A percentile compares a stretch with the other conserved stretches of the same genome.
Evolutionary conservation across 2,329 filamentous ascomycete genomes (phyloP).

Genomic region (Onygenales sp.): DNA sequence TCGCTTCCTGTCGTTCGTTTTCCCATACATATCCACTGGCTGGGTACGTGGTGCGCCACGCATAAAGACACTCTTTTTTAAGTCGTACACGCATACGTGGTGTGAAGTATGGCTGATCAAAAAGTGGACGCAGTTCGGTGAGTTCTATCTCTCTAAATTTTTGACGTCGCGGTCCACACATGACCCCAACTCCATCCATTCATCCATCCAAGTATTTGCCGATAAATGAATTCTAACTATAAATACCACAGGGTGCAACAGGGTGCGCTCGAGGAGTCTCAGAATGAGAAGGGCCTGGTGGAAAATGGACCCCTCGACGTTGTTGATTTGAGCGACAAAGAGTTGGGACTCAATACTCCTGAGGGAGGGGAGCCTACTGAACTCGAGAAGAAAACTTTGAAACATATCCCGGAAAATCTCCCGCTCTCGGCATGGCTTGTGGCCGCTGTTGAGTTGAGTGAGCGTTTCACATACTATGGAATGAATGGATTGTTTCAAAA

Average conservation of each 20-base stretch:
- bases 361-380: conserved; percentile 47
- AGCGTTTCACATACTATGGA: conserved; percentile 52
- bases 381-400: conserved; percentile 41
- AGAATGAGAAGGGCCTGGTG: conserved; percentile 4
- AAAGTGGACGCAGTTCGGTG: background rate
- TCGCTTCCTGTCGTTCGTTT: background rate
- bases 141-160: background rate
- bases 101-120: background rate
- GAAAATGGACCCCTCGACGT: conserved; percentile 2
- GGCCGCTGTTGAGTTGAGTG: conserved; percentile 46
- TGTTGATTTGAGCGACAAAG: conserved; percentile 4
- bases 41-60: background rate
- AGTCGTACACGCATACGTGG: background rate
- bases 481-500: conserved; percentile 48
- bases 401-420: conserved; percentile 46
- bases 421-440: conserved; percentile 49
- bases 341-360: conserved; percentile 16
- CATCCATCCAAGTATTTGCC: no score
- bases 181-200: no score
- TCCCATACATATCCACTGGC: background rate
- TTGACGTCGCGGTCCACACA: background rate
- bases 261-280: background rate
- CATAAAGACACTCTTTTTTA: background rate
- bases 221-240: background rate
- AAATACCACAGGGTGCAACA: conserved; percentile 2